These are phyloP conservation scores for bread wheat (Triticum aestivum) DNA, from an alignment of 176 grass and related monocot genomes.

Conservation along the genomic window DNA sequence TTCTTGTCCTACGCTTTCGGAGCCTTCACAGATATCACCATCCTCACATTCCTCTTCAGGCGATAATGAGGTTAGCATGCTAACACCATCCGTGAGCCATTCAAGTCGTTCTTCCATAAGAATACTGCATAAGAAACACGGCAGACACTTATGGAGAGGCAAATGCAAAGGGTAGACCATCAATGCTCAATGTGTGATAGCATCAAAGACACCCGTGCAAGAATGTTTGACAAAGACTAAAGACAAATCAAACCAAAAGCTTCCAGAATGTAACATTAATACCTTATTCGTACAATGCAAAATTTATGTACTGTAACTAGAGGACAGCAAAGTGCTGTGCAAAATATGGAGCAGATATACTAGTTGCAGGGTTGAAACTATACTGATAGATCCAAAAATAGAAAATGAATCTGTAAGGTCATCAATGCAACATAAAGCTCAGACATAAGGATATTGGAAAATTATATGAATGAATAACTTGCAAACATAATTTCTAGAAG, in stretches of 20 bases:
- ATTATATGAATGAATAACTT: not conserved
- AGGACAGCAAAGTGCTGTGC: not conserved
- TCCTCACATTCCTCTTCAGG: slow-evolving; percentile 59
- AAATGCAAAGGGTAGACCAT: slow-evolving; percentile 21
- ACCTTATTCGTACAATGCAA: slow-evolving; percentile 4
- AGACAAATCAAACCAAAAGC: not conserved
- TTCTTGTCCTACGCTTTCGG: slow-evolving; percentile 35
- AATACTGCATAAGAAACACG: slow-evolving; percentile 53
- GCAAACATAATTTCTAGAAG: not conserved
- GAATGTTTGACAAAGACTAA: slow-evolving; percentile 13
- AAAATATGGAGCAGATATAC: not conserved
- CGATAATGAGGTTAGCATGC: slow-evolving; percentile 74
- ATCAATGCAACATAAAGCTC: slow-evolving; percentile 11
- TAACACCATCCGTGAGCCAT: slow-evolving; percentile 78
- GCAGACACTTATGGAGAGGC: slow-evolving; percentile 23
- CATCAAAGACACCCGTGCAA: slow-evolving; percentile 25
- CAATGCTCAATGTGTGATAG: slow-evolving; percentile 4
- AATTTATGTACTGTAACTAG: not conserved
- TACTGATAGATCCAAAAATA: slow-evolving; percentile 4
- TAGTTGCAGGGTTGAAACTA: not conserved
- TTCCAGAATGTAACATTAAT: not conserved
- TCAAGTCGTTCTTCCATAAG: slow-evolving; percentile 94
- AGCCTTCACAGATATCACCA: slow-evolving; percentile 42
- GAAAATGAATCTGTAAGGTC: not conserved
- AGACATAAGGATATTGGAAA: not conserved